Evolutionary conservation across 73 alveolate species (phyloP).

Genomic region (Paramecium sonneborni): DNA sequence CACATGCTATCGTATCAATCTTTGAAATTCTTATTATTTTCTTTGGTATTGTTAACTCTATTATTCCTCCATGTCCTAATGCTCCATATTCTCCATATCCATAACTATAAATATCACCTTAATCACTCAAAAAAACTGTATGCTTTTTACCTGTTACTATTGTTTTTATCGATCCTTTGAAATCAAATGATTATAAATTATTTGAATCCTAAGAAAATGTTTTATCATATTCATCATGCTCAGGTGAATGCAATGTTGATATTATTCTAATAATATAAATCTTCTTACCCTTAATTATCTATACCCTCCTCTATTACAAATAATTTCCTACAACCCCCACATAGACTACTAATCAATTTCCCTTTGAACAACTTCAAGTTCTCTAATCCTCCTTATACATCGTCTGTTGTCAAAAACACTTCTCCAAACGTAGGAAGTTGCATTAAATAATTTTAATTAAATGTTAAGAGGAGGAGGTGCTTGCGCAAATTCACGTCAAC

Average conservation of each 20-base stretch:
- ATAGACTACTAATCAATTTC: constrained; percentile 37
- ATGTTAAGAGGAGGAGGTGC: background rate
- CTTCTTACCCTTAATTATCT: constrained; percentile 52
- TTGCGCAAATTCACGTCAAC: background rate
- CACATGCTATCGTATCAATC: constrained; percentile 95
- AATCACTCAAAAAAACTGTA: constrained; percentile 70
- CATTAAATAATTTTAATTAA: constrained; percentile 5
- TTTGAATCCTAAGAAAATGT: constrained; percentile 56
- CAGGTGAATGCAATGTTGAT: constrained; percentile 62
- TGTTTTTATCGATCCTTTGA: constrained; percentile 54
- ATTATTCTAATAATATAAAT: background rate
- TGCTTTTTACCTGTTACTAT: constrained; percentile 67
- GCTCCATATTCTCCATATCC: constrained; percentile 95
- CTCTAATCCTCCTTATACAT: constrained; percentile 59
- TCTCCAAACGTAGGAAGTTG: constrained; percentile 65
- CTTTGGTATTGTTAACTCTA: constrained; percentile 78
- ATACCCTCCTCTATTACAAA: constrained; percentile 65
- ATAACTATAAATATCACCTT: constrained; percentile 94
- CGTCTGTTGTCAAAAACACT: constrained; percentile 61
- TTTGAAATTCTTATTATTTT: constrained; percentile 85
- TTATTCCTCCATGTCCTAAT: constrained; percentile 98
- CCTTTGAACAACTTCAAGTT: constrained; percentile 63
- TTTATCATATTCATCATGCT: constrained; percentile 61
- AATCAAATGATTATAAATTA: constrained; percentile 48
- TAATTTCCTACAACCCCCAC: constrained; percentile 63